These are phyloP conservation scores for Rosa rugosa DNA, from an alignment of 306 rosid genomes.

Conservation along the genomic window DNA sequence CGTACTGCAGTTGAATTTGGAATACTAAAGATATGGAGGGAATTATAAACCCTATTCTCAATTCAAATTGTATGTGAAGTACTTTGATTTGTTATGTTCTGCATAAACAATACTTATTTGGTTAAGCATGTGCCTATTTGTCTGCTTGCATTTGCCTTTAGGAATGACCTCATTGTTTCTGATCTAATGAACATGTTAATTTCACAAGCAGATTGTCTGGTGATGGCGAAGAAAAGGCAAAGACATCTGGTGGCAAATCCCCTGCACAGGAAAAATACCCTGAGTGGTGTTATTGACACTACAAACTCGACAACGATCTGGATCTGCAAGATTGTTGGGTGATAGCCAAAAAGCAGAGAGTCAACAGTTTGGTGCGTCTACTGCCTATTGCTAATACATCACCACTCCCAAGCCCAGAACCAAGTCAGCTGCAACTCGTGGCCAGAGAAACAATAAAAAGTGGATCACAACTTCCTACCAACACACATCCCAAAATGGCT, in stretches of 20 bases:
- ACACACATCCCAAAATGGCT: slow-evolving; percentile 28
- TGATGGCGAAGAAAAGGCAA: slow-evolving; percentile 70
- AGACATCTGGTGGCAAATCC: slow-evolving; percentile 32
- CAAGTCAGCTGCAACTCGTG: slow-evolving; percentile 41
- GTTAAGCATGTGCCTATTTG: neutral
- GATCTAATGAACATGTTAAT: slow-evolving; percentile 16
- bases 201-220: slow-evolving; percentile 38
- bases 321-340: slow-evolving; percentile 59
- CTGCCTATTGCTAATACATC: slow-evolving; percentile 36
- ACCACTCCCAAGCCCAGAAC: slow-evolving; percentile 37
- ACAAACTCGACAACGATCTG: slow-evolving; percentile 28
- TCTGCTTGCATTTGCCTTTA: neutral
- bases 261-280: slow-evolving; percentile 29
- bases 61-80: neutral
- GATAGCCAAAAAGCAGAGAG: slow-evolving; percentile 79
- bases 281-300: slow-evolving; percentile 29
- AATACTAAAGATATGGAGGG: neutral
- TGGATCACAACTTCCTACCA: slow-evolving; percentile 33
- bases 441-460: slow-evolving; percentile 26
- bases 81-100: slow-evolving; percentile 24
- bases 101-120: neutral
- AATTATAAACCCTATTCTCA: neutral
- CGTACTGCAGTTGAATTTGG: neutral
- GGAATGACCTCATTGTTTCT: slow-evolving; percentile 9
- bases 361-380: slow-evolving; percentile 71